Evolutionary conservation across 2,329 filamentous ascomycete species (phyloP).

Genomic region (Rutstroemia sp.): DNA sequence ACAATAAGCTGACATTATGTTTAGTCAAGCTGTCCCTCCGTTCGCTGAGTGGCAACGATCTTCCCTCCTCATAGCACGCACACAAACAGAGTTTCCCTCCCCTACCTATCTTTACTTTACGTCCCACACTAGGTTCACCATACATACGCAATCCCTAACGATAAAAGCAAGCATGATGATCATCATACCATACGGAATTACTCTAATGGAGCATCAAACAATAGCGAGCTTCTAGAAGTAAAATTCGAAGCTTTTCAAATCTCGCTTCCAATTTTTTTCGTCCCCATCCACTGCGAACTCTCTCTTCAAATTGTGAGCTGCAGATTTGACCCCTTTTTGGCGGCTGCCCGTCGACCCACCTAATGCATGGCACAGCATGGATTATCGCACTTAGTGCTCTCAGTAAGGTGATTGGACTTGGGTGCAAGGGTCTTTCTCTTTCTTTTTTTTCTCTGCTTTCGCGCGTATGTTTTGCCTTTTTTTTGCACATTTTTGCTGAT

Average conservation of each 20-base stretch:
- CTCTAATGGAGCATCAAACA: background rate
- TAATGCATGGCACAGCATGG: background rate
- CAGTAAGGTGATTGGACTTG: background rate
- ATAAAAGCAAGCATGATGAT: background rate
- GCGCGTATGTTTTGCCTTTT: too few relatives aligned
- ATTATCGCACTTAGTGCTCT: background rate
- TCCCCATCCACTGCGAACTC: too few relatives aligned
- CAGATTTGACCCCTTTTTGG: conserved; percentile 7
- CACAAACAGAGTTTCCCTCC: too few relatives aligned
- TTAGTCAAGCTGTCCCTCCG: background rate
- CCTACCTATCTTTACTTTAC: too few relatives aligned
- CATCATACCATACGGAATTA: background rate
- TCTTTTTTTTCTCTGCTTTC: background rate
- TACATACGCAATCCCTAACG: too few relatives aligned
- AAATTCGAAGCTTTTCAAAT: conserved; percentile 4
- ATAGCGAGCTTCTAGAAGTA: conserved; percentile 7
- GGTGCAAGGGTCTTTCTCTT: background rate
- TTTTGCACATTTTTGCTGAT: too few relatives aligned
- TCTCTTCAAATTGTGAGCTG: background rate
- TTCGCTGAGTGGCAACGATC: background rate
- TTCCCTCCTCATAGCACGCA: background rate
- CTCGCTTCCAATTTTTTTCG: too few relatives aligned
- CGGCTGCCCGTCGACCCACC: background rate
- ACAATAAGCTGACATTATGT: conserved; percentile 4
- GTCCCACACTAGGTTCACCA: too few relatives aligned